Evolutionary conservation across 169 alveolate genomes (phyloP).

Genomic region (Eimeria praecox): DNA sequence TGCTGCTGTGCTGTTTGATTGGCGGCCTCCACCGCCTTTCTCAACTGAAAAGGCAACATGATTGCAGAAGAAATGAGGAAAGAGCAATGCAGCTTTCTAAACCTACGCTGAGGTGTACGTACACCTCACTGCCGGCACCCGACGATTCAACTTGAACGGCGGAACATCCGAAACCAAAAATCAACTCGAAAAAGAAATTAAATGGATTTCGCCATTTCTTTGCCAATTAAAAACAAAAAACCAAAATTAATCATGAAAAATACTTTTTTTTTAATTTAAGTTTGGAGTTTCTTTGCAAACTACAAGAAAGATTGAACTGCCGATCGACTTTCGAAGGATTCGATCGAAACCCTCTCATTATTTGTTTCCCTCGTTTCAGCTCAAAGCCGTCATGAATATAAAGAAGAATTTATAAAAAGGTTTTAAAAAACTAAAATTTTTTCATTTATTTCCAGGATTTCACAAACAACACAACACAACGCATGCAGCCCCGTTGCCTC

Average conservation of each 20-base stretch:
- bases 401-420: background rate
- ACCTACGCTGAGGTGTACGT: conserved; percentile 18
- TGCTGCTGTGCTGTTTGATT: conserved; percentile 69
- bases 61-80: background rate
- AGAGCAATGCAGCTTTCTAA: background rate
- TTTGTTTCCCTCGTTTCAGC: background rate
- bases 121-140: background rate
- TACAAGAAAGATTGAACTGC: background rate
- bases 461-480: background rate
- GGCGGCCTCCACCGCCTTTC: conserved; percentile 76
- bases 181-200: no score
- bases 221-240: background rate
- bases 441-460: background rate
- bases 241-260: background rate
- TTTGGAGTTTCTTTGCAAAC: background rate
- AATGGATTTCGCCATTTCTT: no score
- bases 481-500: conserved; percentile 30
- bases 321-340: background rate
- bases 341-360: background rate
- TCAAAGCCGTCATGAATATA: background rate
- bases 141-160: background rate
- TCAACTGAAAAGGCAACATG: conserved; percentile 73
- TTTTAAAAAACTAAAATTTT: background rate
- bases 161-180: background rate
- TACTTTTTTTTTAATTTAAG: background rate